These are phyloP conservation scores for Yarrowia divulgata DNA, from an alignment of 805 yeast genomes.

Conservation along the genomic window DNA sequence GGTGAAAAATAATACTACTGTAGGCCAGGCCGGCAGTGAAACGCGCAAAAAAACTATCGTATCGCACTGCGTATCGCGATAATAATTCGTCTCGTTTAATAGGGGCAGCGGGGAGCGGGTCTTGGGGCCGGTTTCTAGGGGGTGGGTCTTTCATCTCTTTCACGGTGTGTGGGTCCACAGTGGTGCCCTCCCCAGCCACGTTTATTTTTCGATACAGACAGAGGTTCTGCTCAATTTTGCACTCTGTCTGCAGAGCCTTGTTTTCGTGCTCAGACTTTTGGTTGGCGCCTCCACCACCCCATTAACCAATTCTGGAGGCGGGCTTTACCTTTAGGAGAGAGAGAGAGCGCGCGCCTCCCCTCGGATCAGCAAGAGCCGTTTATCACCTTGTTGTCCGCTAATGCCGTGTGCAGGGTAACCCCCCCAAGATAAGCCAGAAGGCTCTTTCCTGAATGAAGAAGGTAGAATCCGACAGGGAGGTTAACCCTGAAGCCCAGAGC, in stretches of 20 bases:
- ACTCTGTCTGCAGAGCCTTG: neutral
- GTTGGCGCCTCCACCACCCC: slow-evolving; percentile 1
- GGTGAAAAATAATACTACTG: neutral
- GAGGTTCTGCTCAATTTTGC: too few relatives aligned
- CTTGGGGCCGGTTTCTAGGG: too few relatives aligned
- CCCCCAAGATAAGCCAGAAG: neutral
- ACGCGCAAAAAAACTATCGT: neutral
- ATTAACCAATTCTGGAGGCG: neutral
- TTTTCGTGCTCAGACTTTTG: neutral
- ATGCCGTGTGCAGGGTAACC: slow-evolving; percentile 30
- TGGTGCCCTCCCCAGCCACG: slow-evolving; percentile 1
- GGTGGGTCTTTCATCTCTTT: too few relatives aligned
- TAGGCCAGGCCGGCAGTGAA: neutral
- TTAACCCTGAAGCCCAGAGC: neutral
- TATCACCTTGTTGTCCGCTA: slow-evolving; percentile 18
- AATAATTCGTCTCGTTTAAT: neutral
- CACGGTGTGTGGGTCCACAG: too few relatives aligned
- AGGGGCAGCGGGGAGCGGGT: too few relatives aligned
- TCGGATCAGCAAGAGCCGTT: slow-evolving; percentile 32
- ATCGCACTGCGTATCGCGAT: neutral
- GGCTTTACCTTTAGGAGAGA: too few relatives aligned
- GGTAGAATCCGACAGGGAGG: slow-evolving; percentile 11
- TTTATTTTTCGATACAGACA: neutral
- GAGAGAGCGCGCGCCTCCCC: neutral
- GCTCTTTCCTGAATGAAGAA: neutral